phyloP scores from a whole-genome alignment of 2,329 filamentous ascomycete genomes.

The Penicillium hesseltinei region DNA sequence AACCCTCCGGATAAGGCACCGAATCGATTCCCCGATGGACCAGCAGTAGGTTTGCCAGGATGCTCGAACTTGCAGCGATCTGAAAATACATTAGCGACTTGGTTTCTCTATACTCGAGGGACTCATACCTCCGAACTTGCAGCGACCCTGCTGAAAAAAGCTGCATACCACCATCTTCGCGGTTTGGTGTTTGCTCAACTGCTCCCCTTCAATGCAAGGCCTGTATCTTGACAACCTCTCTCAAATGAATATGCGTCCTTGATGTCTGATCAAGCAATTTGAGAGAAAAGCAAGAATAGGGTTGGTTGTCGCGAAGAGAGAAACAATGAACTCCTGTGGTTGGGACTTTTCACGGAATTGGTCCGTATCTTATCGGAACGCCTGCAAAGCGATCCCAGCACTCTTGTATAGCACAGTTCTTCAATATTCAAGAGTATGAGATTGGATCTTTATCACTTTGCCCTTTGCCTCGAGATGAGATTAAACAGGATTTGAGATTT shows the following conservation, averaged over 20 bases:
- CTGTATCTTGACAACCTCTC: not conserved
- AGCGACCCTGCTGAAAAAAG: slow-evolving; percentile 65
- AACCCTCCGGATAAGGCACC: slow-evolving; percentile 48
- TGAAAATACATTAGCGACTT: slow-evolving; percentile 26
- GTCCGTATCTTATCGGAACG: slow-evolving; percentile 8
- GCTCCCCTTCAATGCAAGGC: not conserved
- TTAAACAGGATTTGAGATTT: not conserved
- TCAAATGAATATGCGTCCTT: not conserved
- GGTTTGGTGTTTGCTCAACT: slow-evolving; percentile 1
- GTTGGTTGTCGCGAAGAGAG: not conserved
- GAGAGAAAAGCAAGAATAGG: not conserved
- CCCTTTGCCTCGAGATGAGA: not conserved
- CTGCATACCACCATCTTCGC: slow-evolving; percentile 54
- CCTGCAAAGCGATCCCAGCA: not conserved
- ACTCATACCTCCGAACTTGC: slow-evolving; percentile 62
- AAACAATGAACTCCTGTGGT: slow-evolving; percentile 1
- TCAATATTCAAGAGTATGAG: not conserved
- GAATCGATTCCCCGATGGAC: slow-evolving; percentile 57
- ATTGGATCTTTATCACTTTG: not conserved
- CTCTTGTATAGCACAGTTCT: not conserved
- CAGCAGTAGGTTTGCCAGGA: slow-evolving; percentile 43
- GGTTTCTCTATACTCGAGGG: not conserved
- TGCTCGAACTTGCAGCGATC: slow-evolving; percentile 62
- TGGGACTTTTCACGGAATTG: slow-evolving; percentile 5
- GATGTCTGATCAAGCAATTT: not conserved